Conservation (phyloP, 2,329 filamentous ascomycete genomes). For the Tolypocladium nubicola region DNA sequence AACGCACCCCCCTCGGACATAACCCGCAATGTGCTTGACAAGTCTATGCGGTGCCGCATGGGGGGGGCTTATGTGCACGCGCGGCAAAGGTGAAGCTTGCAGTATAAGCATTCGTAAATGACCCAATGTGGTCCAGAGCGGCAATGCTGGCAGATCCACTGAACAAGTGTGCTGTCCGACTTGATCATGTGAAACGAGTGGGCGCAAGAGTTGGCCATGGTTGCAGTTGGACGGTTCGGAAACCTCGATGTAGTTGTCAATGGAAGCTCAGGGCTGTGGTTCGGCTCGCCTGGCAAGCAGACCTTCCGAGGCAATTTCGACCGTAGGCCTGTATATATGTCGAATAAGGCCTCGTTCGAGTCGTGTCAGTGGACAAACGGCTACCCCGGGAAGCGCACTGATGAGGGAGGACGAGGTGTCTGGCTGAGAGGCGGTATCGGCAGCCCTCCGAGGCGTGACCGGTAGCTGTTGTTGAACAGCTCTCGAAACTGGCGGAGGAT, state of each 20-base stretch:
- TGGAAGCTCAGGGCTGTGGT: not conserved
- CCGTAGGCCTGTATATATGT: no score
- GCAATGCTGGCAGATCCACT: conserved; percentile 57
- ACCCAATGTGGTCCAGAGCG: conserved; percentile 55
- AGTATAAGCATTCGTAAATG: conserved; percentile 60
- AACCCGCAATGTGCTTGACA: not conserved
- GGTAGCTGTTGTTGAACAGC: not conserved
- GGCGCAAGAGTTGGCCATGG: conserved; percentile 45
- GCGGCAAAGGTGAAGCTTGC: conserved; percentile 55
- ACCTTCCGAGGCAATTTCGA: no score
- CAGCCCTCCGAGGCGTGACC: not conserved
- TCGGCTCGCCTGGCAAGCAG: no score
- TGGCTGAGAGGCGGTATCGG: not conserved
- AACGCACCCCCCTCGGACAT: not conserved
- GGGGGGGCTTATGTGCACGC: conserved; percentile 34
- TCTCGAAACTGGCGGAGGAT: not conserved
- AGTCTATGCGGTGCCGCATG: not conserved
- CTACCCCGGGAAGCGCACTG: not conserved
- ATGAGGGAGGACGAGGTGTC: not conserved
- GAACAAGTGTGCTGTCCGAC: conserved; percentile 52
- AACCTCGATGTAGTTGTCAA: not conserved
- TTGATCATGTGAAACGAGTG: conserved; percentile 58
- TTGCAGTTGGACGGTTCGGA: conserved; percentile 1
- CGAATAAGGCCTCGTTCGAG: not conserved
- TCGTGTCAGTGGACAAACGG: not conserved